Evolutionary conservation across 2,329 filamentous ascomycete species (phyloP).

Genomic region (Colletotrichum musae): DNA sequence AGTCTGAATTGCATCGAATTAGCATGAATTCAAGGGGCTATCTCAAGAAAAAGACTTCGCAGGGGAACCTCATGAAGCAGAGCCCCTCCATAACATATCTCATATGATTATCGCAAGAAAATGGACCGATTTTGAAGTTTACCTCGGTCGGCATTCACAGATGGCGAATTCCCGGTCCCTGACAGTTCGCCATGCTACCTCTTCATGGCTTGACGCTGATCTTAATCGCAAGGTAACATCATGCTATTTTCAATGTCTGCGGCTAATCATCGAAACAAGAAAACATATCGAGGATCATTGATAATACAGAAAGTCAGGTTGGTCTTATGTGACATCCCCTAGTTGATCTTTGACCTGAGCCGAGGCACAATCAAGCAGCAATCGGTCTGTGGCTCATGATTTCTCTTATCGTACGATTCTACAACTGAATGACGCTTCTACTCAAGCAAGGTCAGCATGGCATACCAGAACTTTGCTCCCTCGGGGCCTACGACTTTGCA

Average conservation of each 20-base stretch:
- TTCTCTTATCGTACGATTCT: too few relatives aligned
- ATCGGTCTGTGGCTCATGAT: too few relatives aligned
- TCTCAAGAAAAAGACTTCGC: not conserved
- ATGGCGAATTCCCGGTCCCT: not conserved
- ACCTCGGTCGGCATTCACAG: constrained; percentile 16
- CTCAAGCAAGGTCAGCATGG: too few relatives aligned
- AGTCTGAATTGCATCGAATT: not conserved
- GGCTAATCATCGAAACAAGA: constrained; percentile 1
- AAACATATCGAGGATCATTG: not conserved
- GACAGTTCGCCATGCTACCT: constrained; percentile 12
- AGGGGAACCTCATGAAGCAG: not conserved
- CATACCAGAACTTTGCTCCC: too few relatives aligned
- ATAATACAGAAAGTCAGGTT: not conserved
- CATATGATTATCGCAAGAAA: not conserved
- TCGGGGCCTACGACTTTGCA: too few relatives aligned
- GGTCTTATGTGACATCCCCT: too few relatives aligned
- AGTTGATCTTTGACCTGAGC: too few relatives aligned
- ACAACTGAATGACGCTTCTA: too few relatives aligned
- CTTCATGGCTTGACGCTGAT: not conserved
- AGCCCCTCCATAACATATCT: too few relatives aligned
- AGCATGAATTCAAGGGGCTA: not conserved
- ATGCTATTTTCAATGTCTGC: not conserved
- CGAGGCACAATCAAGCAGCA: too few relatives aligned
- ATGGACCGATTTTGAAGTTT: not conserved
- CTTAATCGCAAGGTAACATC: constrained; percentile 7